Percentiles rank a stretch among this genome's conserved stretches.
Conservation (phyloP, 805 yeast genomes). For the Ogataea nitratoaversa region DNA sequence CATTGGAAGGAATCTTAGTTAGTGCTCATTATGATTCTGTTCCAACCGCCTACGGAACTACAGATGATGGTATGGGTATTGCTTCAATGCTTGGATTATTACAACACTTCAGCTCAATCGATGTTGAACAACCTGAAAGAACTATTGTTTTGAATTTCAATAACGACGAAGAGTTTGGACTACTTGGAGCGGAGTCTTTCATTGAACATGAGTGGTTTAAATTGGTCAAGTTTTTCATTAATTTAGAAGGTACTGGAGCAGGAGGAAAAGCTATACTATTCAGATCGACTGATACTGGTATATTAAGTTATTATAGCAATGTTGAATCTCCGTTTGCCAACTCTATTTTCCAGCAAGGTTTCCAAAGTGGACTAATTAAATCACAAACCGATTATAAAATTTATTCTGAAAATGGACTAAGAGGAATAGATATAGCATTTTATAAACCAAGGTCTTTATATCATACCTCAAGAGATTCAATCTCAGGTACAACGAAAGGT, state of each 20-base stretch:
- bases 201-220: slow-evolving; percentile 68
- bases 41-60: slow-evolving; percentile 81
- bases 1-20: slow-evolving; percentile 62
- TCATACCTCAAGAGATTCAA: slow-evolving; percentile 74
- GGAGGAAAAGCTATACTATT: slow-evolving; percentile 82
- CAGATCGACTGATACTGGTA: slow-evolving; percentile 76
- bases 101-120: slow-evolving; percentile 36
- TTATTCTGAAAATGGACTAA: slow-evolving; percentile 59
- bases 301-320: slow-evolving; percentile 51
- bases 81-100: slow-evolving; percentile 75
- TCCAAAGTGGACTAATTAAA: slow-evolving; percentile 61
- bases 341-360: slow-evolving; percentile 81
- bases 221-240: slow-evolving; percentile 60
- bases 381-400: slow-evolving; percentile 86
- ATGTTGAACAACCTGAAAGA: slow-evolving; percentile 52
- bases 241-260: slow-evolving; percentile 90
- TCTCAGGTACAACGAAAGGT: slow-evolving; percentile 55
- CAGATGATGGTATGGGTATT: slow-evolving; percentile 90
- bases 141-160: slow-evolving; percentile 81
- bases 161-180: slow-evolving; percentile 85
- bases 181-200: slow-evolving; percentile 76
- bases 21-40: slow-evolving; percentile 91
- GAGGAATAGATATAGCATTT: slow-evolving; percentile 90
- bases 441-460: slow-evolving; percentile 79
- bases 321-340: slow-evolving; percentile 72